A percentile compares a stretch with the other conserved stretches of the same genome.
Conservation (phyloP, 2,329 filamentous ascomycete genomes). For the Diplodia sapinea region DNA sequence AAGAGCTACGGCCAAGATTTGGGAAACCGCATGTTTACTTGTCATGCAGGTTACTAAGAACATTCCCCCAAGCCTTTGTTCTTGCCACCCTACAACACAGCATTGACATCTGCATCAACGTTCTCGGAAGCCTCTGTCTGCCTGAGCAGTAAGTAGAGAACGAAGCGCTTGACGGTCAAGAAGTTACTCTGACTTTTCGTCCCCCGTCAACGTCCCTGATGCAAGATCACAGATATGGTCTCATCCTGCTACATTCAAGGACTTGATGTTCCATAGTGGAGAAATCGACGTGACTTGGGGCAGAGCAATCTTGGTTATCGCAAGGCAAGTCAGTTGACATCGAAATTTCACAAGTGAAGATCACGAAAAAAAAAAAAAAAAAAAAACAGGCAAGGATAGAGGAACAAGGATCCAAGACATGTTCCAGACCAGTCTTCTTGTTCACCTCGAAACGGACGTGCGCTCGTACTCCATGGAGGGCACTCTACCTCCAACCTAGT, state of each 20-base stretch:
- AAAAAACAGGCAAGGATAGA: neutral
- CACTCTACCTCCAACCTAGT: neutral
- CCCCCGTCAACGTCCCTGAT: neutral
- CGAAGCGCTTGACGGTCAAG: no score
- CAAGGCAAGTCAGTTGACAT: neutral
- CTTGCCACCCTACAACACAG: no score
- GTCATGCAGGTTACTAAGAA: no score
- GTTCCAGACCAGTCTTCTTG: neutral
- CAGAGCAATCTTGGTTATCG: neutral
- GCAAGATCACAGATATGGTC: neutral
- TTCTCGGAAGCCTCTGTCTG: no score
- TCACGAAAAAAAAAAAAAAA: neutral
- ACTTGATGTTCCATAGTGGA: neutral
- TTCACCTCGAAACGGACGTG: constrained; percentile 1
- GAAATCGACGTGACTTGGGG: neutral
- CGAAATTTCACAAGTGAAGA: constrained; percentile 1
- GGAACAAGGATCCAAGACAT: neutral
- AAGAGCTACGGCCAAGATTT: no score
- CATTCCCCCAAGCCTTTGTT: no score
- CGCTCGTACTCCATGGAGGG: neutral
- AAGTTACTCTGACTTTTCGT: neutral
- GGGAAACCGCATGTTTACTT: no score
- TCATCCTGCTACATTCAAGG: neutral
- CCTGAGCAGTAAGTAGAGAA: no score
- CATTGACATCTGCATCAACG: no score